Percentiles rank a stretch among this genome's conserved stretches.
These are phyloP conservation scores for Phialophora expanda DNA, from an alignment of 2,329 filamentous ascomycete species.

Conservation along the genomic window DNA sequence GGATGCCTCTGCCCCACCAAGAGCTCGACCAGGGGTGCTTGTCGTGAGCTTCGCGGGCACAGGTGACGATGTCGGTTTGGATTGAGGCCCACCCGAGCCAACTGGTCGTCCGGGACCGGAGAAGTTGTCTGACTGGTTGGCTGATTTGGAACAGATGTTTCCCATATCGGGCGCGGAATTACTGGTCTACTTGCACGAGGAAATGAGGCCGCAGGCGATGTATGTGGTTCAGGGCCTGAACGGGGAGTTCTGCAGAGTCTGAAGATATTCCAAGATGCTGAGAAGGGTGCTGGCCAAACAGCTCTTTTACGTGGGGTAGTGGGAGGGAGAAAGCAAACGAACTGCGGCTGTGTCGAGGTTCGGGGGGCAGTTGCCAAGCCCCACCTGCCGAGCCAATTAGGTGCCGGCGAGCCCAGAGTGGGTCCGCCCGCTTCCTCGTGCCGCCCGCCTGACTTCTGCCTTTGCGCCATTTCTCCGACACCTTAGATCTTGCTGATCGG, in stretches of 20 bases:
- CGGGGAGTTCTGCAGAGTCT: neutral
- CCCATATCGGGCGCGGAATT: slow-evolving; percentile 69
- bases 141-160: slow-evolving; percentile 79
- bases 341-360: neutral
- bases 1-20: slow-evolving; percentile 59
- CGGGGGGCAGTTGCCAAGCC: neutral
- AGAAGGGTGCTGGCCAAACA: neutral
- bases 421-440: neutral
- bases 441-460: neutral
- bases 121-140: slow-evolving; percentile 67
- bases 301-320: neutral
- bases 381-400: neutral
- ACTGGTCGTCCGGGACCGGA: slow-evolving; percentile 74
- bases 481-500: neutral
- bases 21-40: slow-evolving; percentile 62
- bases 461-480: neutral
- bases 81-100: slow-evolving; percentile 55
- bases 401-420: neutral
- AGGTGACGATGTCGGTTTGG: slow-evolving; percentile 57
- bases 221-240: neutral
- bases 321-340: neutral
- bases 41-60: slow-evolving; percentile 47
- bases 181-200: neutral
- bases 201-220: neutral
- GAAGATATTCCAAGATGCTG: neutral